These are phyloP conservation scores for Aquilaria sinensis DNA, from an alignment of 345 rosid genomes.

Conservation along the genomic window DNA sequence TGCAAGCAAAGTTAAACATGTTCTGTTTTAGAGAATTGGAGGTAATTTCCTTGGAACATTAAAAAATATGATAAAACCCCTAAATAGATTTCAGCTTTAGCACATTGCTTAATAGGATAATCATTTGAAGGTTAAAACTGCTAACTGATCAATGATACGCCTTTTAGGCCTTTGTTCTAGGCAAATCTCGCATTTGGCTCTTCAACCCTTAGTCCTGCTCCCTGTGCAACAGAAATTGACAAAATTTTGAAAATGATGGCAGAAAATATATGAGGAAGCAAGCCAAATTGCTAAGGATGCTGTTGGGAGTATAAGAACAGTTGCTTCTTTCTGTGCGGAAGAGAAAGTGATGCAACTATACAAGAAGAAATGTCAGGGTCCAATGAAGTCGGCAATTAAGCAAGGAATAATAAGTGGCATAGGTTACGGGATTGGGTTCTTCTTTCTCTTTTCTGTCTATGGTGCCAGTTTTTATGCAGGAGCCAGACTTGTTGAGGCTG, in stretches of 20 bases:
- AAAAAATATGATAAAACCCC: background rate
- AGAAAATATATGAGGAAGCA: constrained; percentile 87
- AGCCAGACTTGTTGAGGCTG: constrained; percentile 54
- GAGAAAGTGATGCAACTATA: constrained; percentile 74
- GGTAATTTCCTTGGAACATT: background rate
- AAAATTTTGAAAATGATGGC: constrained; percentile 7
- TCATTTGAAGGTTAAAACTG: no score
- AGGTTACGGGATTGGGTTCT: constrained; percentile 59
- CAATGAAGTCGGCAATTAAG: constrained; percentile 55
- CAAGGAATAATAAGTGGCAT: constrained; percentile 62
- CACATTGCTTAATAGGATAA: no score
- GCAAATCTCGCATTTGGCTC: background rate
- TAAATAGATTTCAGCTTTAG: background rate
- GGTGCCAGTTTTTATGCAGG: constrained; percentile 71
- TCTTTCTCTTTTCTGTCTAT: constrained; percentile 45
- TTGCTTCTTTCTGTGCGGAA: constrained; percentile 82
- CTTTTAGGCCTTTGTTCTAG: background rate
- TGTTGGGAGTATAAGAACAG: constrained; percentile 78
- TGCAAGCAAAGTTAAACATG: background rate
- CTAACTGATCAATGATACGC: background rate
- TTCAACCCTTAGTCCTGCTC: no score
- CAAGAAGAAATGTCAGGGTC: constrained; percentile 63
- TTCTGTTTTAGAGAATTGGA: no score
- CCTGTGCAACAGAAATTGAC: no score
- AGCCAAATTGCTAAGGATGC: constrained; percentile 87